Evolutionary conservation across 2,329 filamentous ascomycete species (phyloP).

Genomic region (Neofusicoccum ribis): DNA sequence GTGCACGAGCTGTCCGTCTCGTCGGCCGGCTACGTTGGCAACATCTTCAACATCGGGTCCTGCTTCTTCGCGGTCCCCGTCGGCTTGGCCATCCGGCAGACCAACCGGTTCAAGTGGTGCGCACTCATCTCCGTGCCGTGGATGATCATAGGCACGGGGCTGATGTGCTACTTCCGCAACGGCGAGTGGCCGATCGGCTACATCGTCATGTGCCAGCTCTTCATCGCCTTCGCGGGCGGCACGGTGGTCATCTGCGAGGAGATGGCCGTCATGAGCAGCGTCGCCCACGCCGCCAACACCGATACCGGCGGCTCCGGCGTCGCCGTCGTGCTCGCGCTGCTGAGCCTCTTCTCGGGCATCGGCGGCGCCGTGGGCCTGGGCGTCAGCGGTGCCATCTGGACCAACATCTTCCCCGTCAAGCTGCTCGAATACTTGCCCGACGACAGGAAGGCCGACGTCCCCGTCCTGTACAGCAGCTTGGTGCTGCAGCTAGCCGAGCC

Average conservation of each 20-base stretch:
- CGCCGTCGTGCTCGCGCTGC: conserved; percentile 62
- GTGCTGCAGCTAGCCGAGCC: conserved; percentile 55
- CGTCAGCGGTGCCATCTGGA: conserved; percentile 64
- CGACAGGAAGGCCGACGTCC: conserved; percentile 29
- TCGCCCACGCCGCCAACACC: conserved; percentile 45
- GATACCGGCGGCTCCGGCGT: conserved; percentile 44
- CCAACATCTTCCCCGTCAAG: conserved; percentile 53
- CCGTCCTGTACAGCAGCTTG: conserved; percentile 52
- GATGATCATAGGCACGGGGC: conserved; percentile 31
- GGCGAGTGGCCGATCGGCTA: conserved; percentile 31
- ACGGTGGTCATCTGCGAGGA: conserved; percentile 28
- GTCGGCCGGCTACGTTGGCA: conserved; percentile 29
- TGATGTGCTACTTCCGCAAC: conserved; percentile 34
- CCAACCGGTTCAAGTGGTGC: conserved; percentile 24
- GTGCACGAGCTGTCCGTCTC: conserved; percentile 27
- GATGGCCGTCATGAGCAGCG: conserved; percentile 20
- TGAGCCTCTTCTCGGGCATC: conserved; percentile 60
- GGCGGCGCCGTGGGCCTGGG: conserved; percentile 44
- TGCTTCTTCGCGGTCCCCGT: conserved; percentile 30
- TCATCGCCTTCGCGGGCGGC: conserved; percentile 33
- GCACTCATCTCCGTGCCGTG: conserved; percentile 26
- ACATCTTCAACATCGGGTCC: conserved; percentile 31
- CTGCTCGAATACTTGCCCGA: conserved; percentile 38
- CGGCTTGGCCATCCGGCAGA: conserved; percentile 23
- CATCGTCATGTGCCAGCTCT: conserved; percentile 36